Conservation (phyloP, 164 flowering plant genomes). For the Saururus chinensis region DNA sequence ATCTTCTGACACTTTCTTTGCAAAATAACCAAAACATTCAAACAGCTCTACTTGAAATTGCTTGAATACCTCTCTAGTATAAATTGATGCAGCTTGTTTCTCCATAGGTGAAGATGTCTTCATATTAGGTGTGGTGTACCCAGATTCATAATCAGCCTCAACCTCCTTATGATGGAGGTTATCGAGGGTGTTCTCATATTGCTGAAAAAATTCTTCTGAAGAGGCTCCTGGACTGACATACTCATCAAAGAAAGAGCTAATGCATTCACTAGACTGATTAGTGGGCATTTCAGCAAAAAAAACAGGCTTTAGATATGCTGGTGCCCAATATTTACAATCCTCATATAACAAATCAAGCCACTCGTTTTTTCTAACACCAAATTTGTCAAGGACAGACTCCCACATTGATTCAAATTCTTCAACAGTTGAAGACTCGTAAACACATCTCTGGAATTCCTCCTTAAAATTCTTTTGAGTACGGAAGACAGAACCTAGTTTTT, state of each 20-base stretch:
- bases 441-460: slow-evolving; percentile 2
- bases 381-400: slow-evolving; percentile 28
- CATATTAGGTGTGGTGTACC: slow-evolving; percentile 35
- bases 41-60: slow-evolving; percentile 80
- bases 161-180: slow-evolving; percentile 3
- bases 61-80: slow-evolving; percentile 57
- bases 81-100: slow-evolving; percentile 68
- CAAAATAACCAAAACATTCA: slow-evolving; percentile 46
- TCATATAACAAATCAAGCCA: slow-evolving; percentile 49
- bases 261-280: slow-evolving; percentile 23
- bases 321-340: slow-evolving; percentile 50
- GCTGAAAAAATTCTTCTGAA: slow-evolving; percentile 21
- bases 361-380: slow-evolving; percentile 40
- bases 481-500: slow-evolving; percentile 42
- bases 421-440: neutral
- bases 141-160: slow-evolving; percentile 3
- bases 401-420: slow-evolving; percentile 1
- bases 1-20: slow-evolving; percentile 60
- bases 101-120: slow-evolving; percentile 90
- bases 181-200: slow-evolving; percentile 1
- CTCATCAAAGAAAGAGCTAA: slow-evolving; percentile 59
- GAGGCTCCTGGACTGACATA: slow-evolving; percentile 58
- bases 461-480: slow-evolving; percentile 33
- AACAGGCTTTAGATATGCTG: slow-evolving; percentile 43
- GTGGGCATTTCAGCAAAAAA: slow-evolving; percentile 48